phyloP scores from a whole-genome alignment of 2,329 filamentous ascomycete species.

The Colletotrichum nymphaeae region DNA sequence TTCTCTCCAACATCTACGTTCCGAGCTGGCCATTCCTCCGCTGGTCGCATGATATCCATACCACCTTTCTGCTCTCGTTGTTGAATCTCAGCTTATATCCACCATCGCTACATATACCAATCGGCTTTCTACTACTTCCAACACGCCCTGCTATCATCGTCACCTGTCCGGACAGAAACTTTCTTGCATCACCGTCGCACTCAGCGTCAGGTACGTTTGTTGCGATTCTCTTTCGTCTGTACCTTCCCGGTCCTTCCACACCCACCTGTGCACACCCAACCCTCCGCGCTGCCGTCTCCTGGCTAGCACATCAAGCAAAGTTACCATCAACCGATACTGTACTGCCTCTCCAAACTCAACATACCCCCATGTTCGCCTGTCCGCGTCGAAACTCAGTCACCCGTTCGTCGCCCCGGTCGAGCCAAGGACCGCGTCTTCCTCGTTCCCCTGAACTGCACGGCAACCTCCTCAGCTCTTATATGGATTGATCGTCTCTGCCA shows the following conservation, averaged over 20 bases:
- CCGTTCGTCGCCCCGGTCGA: slow-evolving; percentile 8
- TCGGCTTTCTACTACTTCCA: background rate
- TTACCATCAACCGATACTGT: slow-evolving; percentile 25
- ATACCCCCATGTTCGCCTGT: slow-evolving; percentile 27
- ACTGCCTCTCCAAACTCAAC: slow-evolving; percentile 26
- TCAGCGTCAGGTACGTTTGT: slow-evolving; percentile 19
- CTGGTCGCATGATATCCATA: background rate
- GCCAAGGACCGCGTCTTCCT: slow-evolving; percentile 7
- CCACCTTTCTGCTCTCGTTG: background rate
- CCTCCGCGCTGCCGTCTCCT: slow-evolving; percentile 13
- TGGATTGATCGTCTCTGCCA: slow-evolving; percentile 15
- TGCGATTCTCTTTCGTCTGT: slow-evolving; percentile 11
- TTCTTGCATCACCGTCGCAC: slow-evolving; percentile 4
- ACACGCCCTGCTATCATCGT: background rate
- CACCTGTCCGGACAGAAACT: background rate
- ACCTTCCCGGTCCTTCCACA: slow-evolving; percentile 6
- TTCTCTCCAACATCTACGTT: background rate
- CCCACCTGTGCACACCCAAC: slow-evolving; percentile 1
- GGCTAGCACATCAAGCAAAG: slow-evolving; percentile 5
- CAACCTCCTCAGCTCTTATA: slow-evolving; percentile 10
- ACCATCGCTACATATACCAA: background rate
- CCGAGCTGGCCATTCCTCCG: background rate
- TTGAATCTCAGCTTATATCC: background rate
- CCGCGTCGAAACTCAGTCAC: slow-evolving; percentile 19
- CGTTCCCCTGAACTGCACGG: slow-evolving; percentile 19